Percentiles rank a stretch among this genome's conserved stretches.
These are phyloP conservation scores for Vaucheria bursata DNA, from an alignment of 352 stramenopile genomes.

Conservation along the genomic window DNA sequence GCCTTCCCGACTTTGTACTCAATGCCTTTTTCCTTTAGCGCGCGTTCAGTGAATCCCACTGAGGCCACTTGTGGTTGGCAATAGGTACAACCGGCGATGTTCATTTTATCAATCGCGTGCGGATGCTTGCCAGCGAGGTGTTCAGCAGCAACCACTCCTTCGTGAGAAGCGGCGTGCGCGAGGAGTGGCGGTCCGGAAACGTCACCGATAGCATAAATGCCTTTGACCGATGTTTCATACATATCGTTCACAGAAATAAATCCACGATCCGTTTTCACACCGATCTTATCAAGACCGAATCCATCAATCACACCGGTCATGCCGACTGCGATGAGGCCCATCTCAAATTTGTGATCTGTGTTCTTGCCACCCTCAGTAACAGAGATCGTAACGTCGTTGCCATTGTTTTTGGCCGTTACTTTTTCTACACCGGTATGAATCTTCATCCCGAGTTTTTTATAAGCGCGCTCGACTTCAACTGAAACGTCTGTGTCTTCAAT, in stretches of 20 bases:
- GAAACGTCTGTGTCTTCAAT: background rate
- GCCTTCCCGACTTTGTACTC: background rate
- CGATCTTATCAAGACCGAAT: background rate
- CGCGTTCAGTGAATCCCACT: background rate
- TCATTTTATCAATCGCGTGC: background rate
- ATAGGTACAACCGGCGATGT: background rate
- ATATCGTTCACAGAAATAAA: background rate
- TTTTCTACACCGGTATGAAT: background rate
- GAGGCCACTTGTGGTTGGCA: background rate
- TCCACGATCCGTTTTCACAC: background rate
- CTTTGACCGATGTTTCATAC: background rate
- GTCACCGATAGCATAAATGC: background rate
- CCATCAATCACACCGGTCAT: background rate
- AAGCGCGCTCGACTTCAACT: background rate
- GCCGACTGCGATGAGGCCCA: background rate
- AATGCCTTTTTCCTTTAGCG: background rate
- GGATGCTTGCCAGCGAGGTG: background rate
- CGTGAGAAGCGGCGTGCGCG: background rate
- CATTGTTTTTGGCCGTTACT: background rate
- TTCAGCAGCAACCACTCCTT: background rate
- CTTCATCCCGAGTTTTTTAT: background rate
- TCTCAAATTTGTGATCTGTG: background rate
- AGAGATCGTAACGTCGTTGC: background rate
- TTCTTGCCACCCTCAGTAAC: background rate
- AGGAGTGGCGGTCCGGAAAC: background rate